These are phyloP conservation scores for Calonectria hongkongensis DNA, from an alignment of 2,329 filamentous ascomycete genomes.

Conservation along the genomic window DNA sequence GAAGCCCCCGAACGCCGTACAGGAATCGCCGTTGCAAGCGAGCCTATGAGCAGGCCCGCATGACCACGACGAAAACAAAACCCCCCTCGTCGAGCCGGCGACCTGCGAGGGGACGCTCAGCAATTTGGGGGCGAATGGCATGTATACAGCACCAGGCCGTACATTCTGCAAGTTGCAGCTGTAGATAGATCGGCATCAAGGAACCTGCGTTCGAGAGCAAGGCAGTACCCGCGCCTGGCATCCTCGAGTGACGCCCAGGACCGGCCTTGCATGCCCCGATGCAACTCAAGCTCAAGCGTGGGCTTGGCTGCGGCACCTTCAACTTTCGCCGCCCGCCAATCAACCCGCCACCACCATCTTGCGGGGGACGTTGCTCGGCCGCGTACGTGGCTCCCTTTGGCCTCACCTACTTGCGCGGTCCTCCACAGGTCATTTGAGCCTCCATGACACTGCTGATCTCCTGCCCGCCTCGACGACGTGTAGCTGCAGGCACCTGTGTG, in stretches of 20 bases:
- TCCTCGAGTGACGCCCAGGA: slow-evolving; percentile 27
- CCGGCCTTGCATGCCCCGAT: slow-evolving; percentile 30
- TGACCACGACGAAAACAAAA: slow-evolving; percentile 1
- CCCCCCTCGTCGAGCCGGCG: neutral
- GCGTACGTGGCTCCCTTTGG: slow-evolving; percentile 34
- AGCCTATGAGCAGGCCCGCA: slow-evolving; percentile 48
- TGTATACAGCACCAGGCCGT: slow-evolving; percentile 1
- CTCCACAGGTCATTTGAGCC: slow-evolving; percentile 35
- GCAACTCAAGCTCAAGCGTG: slow-evolving; percentile 1
- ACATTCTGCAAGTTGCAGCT: neutral
- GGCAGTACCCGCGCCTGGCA: slow-evolving; percentile 39
- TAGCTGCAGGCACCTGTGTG: slow-evolving; percentile 39
- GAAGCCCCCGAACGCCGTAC: slow-evolving; percentile 39
- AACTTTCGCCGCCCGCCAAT: slow-evolving; percentile 37
- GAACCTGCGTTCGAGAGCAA: slow-evolving; percentile 42
- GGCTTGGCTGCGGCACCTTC: slow-evolving; percentile 36
- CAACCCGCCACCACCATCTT: slow-evolving; percentile 35
- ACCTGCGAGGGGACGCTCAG: neutral
- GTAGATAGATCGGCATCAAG: slow-evolving; percentile 42
- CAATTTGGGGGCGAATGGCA: neutral
- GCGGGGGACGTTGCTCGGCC: slow-evolving; percentile 41
- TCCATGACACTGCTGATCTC: slow-evolving; percentile 14
- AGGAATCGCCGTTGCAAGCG: slow-evolving; percentile 42
- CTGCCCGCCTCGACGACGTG: slow-evolving; percentile 35
- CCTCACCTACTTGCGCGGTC: neutral